A percentile compares a stretch with the other conserved stretches of the same genome.
phyloP scores from a whole-genome alignment of 257 asterid species.

The Nyctanthes arbortristis region DNA sequence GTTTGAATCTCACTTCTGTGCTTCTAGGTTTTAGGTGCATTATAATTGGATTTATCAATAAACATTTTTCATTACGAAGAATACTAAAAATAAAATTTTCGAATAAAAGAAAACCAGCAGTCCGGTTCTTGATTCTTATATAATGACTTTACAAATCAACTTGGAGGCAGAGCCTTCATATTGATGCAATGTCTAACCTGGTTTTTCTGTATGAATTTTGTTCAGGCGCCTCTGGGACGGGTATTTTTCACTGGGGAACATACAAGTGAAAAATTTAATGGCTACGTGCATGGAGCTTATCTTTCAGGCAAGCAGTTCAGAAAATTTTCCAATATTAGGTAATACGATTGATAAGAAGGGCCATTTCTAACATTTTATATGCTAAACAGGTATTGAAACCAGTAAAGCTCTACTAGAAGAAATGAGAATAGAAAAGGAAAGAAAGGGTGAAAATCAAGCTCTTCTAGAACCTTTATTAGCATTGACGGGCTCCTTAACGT shows the following conservation, averaged over 20 bases:
- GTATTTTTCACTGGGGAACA: conserved; percentile 91
- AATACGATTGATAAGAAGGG: not conserved
- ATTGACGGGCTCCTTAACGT: conserved; percentile 49
- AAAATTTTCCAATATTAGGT: not conserved
- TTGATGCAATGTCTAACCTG: too few species aligned
- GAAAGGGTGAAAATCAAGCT: conserved; percentile 52
- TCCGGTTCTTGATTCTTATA: not conserved
- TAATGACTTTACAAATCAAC: not conserved
- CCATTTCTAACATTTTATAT: not conserved
- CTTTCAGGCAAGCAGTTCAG: conserved; percentile 60
- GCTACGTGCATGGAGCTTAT: conserved; percentile 93
- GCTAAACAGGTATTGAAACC: conserved; percentile 70
- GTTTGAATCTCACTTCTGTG: conserved; percentile 32
- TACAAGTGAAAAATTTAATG: conserved; percentile 80
- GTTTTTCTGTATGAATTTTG: not conserved
- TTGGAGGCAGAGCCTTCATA: too few species aligned
- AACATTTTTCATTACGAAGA: too few species aligned
- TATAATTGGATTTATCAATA: too few species aligned
- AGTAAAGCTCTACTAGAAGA: conserved; percentile 62
- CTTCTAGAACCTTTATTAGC: conserved; percentile 63
- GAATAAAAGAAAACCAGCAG: not conserved
- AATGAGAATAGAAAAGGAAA: conserved; percentile 53
- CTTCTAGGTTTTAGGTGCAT: not conserved
- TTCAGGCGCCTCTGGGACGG: conserved; percentile 90
- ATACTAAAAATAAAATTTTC: too few species aligned